phyloP scores from a whole-genome alignment of 2,329 filamentous ascomycete species.

The Macrophomina tecta region DNA sequence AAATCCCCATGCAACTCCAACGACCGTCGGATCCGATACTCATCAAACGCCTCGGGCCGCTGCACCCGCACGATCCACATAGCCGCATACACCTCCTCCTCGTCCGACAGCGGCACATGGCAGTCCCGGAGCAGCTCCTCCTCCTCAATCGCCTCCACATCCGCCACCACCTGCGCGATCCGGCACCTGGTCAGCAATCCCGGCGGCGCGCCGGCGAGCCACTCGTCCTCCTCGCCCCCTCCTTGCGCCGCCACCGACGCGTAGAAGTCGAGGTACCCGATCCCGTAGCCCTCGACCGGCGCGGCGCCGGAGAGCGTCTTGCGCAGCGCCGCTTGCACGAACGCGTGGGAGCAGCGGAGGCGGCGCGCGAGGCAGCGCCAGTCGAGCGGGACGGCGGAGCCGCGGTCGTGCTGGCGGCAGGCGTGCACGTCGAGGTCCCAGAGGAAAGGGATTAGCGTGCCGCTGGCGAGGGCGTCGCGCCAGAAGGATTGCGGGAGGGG shows the following conservation, averaged over 20 bases:
- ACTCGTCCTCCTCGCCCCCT: neutral
- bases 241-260: slow-evolving; percentile 8
- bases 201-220: neutral
- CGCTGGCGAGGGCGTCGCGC: slow-evolving; percentile 11
- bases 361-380: slow-evolving; percentile 2
- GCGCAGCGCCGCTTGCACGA: slow-evolving; percentile 18
- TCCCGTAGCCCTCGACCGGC: slow-evolving; percentile 9
- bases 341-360: neutral
- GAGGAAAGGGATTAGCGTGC: slow-evolving; percentile 10
- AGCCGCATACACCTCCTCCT: slow-evolving; percentile 14
- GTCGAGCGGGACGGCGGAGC: neutral
- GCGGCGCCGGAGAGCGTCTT: neutral
- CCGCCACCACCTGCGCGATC: slow-evolving; percentile 11
- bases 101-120: slow-evolving; percentile 17
- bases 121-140: slow-evolving; percentile 17
- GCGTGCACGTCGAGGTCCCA: slow-evolving; percentile 6
- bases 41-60: slow-evolving; percentile 15
- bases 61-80: slow-evolving; percentile 21
- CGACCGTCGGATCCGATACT: slow-evolving; percentile 11
- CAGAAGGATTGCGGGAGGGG: slow-evolving; percentile 12
- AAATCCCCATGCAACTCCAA: slow-evolving; percentile 23
- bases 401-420: slow-evolving; percentile 1
- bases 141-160: slow-evolving; percentile 10
- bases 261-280: slow-evolving; percentile 22
- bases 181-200: slow-evolving; percentile 18